These are phyloP conservation scores for Neoconidiobolus thromboides DNA, from an alignment of 371 early-diverging fungal species.

Conservation along the genomic window DNA sequence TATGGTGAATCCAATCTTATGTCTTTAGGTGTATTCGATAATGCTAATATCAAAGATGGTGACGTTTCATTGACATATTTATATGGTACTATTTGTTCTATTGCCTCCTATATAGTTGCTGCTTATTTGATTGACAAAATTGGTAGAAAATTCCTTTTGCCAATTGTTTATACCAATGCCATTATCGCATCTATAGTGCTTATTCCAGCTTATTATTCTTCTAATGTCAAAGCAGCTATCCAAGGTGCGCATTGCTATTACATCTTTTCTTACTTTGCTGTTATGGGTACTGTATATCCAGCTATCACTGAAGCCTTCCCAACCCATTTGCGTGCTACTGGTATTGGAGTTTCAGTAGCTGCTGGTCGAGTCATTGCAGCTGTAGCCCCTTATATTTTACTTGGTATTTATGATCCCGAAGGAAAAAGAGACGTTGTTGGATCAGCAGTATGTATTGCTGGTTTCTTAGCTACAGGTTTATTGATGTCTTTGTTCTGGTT, in stretches of 20 bases:
- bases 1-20: conserved; percentile 7
- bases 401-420: not conserved
- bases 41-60: conserved; percentile 1
- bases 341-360: conserved; percentile 9
- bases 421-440: not conserved
- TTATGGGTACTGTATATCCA: conserved; percentile 5
- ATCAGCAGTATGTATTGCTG: not conserved
- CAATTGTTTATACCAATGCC: conserved; percentile 1
- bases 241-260: conserved; percentile 7
- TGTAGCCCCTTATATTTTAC: conserved; percentile 5
- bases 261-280: conserved; percentile 2
- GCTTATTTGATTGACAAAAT: conserved; percentile 6
- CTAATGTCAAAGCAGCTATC: not conserved
- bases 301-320: conserved; percentile 9
- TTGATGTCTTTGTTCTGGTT: conserved; percentile 1
- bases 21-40: conserved; percentile 3
- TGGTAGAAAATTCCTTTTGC: conserved; percentile 7
- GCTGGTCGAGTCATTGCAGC: conserved; percentile 7
- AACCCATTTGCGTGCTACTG: conserved; percentile 8
- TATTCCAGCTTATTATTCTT: conserved; percentile 5
- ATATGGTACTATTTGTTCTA: conserved; percentile 1
- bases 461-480: conserved; percentile 2
- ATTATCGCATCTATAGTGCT: conserved; percentile 3
- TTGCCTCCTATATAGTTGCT: not conserved
- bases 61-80: conserved; percentile 5